Base-by-base conservation (phyloP, 345 rosid species). In the Hevea brasiliensis region DNA sequence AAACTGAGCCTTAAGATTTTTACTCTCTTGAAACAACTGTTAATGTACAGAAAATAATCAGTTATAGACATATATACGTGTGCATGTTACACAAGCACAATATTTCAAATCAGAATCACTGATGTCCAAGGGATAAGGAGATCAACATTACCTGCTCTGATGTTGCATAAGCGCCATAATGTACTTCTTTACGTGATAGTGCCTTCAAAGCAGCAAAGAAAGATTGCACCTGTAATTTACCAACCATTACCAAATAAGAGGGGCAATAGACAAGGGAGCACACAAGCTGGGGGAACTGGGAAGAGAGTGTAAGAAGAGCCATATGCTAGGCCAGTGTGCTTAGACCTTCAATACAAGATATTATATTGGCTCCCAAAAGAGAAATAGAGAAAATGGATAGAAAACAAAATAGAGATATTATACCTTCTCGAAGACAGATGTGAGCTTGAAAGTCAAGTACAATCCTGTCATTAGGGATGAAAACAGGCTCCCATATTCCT, bases 131-230 rank as follows among this genome's bases (percentile, higher is more conserved):
- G 35, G 61, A 57, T 73, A 7, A 27, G 15, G 71, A 60, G 62
- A 67, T 69, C 44, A 67, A 75, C 29, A 72, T 21, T 84, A 95
- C 99, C 98, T 95, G 98, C 84, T 95, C 99, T 8, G 91, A 68
- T 60, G 99, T 95, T 74, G 99, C 99, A 89, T 90, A 82, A 23
- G 99, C 97, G 70, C 99, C 99, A 68, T 95, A 95, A 74, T 95
- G 95, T 72, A 95, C 89, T 77, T 92, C 99, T 82, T 92, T 95
- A 64, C 92, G 97, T 5, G 96, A 92, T 74, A 95, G 80, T 23
- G 99, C 96, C 86, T 82, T 95, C 81, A 90, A 76, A 42, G 98
- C 89, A 68, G 98, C 74, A 83, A 88, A 90, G 86, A 95, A 92
- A 66, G 86, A 89, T 70, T 92, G 99, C 72, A 95, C 99, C 99